Conservation (phyloP, 2,329 filamentous ascomycete genomes). For the Fusarium guadeloupense region DNA sequence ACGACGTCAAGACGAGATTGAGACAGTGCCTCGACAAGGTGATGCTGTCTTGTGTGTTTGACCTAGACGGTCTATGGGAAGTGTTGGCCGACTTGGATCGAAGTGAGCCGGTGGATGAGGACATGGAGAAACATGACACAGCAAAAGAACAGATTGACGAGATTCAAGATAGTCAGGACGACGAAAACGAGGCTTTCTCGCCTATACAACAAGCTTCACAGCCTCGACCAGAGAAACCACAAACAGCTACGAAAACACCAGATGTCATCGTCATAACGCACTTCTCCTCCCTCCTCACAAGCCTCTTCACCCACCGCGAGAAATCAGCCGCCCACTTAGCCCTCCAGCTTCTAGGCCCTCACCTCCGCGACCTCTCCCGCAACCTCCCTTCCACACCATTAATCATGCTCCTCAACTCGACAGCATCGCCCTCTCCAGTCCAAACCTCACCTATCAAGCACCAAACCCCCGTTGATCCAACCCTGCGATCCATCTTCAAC, state of each 20-base stretch:
- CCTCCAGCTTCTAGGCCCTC: constrained; percentile 58
- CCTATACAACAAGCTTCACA: constrained; percentile 4
- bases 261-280: constrained; percentile 65
- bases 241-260: constrained; percentile 5
- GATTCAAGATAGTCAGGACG: constrained; percentile 49
- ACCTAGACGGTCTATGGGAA: constrained; percentile 66
- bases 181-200: constrained; percentile 40
- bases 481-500: constrained; percentile 61
- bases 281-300: constrained; percentile 60
- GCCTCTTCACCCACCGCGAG: constrained; percentile 61
- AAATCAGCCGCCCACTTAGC: constrained; percentile 58
- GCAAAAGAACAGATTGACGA: constrained; percentile 29
- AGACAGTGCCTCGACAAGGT: constrained; percentile 58
- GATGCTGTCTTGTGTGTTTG: constrained; percentile 66
- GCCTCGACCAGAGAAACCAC: not conserved
- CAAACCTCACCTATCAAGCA: constrained; percentile 10
- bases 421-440: constrained; percentile 38
- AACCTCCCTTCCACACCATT: constrained; percentile 55
- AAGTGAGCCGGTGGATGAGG: constrained; percentile 47
- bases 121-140: not conserved
- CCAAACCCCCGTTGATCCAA: constrained; percentile 49
- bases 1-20: constrained; percentile 38
- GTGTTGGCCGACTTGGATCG: constrained; percentile 61
- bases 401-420: constrained; percentile 65
- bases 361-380: constrained; percentile 57